Base-by-base conservation (phyloP, 2,329 filamentous ascomycete genomes). In the Fusarium multiceps region DNA sequence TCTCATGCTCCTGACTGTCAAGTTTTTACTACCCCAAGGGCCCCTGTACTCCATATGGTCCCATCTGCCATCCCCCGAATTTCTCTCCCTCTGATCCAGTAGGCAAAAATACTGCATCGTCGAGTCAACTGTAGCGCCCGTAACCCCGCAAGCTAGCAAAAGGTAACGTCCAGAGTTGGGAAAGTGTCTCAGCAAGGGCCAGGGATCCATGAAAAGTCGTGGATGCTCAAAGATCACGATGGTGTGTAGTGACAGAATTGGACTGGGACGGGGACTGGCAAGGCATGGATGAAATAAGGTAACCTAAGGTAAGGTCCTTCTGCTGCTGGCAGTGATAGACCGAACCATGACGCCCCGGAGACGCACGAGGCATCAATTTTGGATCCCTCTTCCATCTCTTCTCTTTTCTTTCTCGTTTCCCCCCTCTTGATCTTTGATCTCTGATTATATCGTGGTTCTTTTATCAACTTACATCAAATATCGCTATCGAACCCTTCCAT, bases 331-430 rank as follows among this genome's bases (percentile, higher is more conserved):
- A 55, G 53, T 51, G 56, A 58, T 66, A 62, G 62, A 74, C 73
- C 70, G 68, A 75, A 74, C 73, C 73, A 75, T 75, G 73, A 74
- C 73, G 69, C 73, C 73, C 73, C 72, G 41, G 59, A 45, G 42
- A 64, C 55, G 55, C 63, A 66, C 69, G 66, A 72, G 69, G 65
- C 66, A 72, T 71, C 72, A 72, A 63, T 66, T 73, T 53, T 67
- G 58, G 50, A 54, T 60, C 67, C 57, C 55, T 63, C 65, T 50
- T 55, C 65, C 49, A 40, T 34, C 49, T 63, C 66, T 63, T 46
- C 57, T 68, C 62, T 65, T 63, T 68, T 72, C 55, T 62, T 65
- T 65, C 63, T 72, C 66, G 63, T 59, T 56, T 46, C 47, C 61
- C 63, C 48, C 47, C 45, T 60, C 37, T 25, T 45, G 45, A 43